A percentile compares a stretch with the other conserved stretches of the same genome.
These are phyloP conservation scores for Lepidopterella palustris DNA, from an alignment of 495 filamentous ascomycete species.

Conservation along the genomic window DNA sequence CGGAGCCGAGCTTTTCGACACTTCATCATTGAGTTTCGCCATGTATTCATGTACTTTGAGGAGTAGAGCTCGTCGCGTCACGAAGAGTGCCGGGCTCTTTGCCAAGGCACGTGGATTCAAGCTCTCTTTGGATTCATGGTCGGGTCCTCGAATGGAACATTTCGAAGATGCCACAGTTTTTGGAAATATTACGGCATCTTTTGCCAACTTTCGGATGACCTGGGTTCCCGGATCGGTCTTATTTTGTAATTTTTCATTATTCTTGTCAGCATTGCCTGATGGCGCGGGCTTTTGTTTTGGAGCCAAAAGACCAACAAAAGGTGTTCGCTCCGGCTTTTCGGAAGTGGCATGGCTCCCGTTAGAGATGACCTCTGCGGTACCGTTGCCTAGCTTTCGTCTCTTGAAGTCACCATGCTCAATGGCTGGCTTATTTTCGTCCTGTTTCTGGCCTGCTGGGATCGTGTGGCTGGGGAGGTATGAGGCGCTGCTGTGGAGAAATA, in stretches of 20 bases:
- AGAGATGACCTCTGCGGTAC: neutral
- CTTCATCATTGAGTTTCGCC: slow-evolving; percentile 57
- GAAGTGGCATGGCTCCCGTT: neutral
- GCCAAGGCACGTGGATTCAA: slow-evolving; percentile 78
- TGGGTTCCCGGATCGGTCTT: neutral
- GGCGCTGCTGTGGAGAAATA: slow-evolving; percentile 48
- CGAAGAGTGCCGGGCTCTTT: slow-evolving; percentile 63
- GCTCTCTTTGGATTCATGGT: slow-evolving; percentile 34
- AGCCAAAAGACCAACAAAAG: neutral
- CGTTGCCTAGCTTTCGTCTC: neutral
- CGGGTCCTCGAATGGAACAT: neutral
- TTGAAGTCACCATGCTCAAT: slow-evolving; percentile 1
- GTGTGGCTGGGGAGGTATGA: slow-evolving; percentile 9
- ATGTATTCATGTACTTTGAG: slow-evolving; percentile 70
- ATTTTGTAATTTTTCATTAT: neutral
- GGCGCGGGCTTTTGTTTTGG: neutral
- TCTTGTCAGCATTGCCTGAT: neutral
- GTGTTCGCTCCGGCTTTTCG: neutral
- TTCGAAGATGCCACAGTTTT: no score
- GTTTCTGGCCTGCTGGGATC: neutral
- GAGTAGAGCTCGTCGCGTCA: slow-evolving; percentile 58
- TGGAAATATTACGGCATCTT: no score
- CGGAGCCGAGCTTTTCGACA: slow-evolving; percentile 46
- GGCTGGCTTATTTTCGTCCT: neutral
- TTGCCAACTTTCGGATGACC: no score